Conservation (phyloP, 306 rosid genomes). For the Cicer yamashitae region DNA sequence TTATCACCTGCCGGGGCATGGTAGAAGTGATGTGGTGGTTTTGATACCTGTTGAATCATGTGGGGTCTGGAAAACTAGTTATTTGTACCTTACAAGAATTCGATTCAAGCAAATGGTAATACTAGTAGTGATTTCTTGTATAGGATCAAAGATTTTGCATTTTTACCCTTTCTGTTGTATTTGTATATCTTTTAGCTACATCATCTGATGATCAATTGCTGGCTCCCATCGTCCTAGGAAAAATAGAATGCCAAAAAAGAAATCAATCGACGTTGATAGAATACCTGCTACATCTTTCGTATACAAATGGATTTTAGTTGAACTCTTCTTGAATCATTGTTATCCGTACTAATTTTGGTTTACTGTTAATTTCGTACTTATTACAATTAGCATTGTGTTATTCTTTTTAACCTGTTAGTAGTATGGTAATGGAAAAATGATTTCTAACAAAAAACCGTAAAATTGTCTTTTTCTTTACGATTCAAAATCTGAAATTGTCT, state of each 20-base stretch:
- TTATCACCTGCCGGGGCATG: slow-evolving; percentile 34
- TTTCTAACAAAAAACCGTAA: no score
- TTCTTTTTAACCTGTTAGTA: no score
- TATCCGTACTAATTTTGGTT: not conserved
- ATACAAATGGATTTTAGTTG: not conserved
- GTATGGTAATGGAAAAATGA: no score
- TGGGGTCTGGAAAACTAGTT: slow-evolving; percentile 39
- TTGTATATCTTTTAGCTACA: slow-evolving; percentile 24
- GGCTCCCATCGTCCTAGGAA: slow-evolving; percentile 14
- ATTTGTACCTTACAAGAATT: slow-evolving; percentile 39
- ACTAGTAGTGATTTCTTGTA: slow-evolving; percentile 52
- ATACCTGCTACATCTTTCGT: not conserved
- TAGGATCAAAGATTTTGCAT: slow-evolving; percentile 48
- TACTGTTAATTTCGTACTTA: not conserved
- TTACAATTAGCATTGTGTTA: no score
- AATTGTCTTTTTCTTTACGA: no score
- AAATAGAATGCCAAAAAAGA: not conserved
- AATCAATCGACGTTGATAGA: slow-evolving; percentile 13
- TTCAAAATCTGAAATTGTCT: no score
- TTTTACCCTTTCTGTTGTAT: slow-evolving; percentile 9
- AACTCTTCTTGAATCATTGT: not conserved
- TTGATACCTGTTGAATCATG: slow-evolving; percentile 37
- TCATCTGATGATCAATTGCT: slow-evolving; percentile 37
- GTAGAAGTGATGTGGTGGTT: slow-evolving; percentile 21
- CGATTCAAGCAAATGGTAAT: slow-evolving; percentile 38